Evolutionary conservation across 768 basidiomycete genomes (phyloP), one percentile per base, ranked within the genome.

Genomic region (Boletus rex-veris): DNA sequence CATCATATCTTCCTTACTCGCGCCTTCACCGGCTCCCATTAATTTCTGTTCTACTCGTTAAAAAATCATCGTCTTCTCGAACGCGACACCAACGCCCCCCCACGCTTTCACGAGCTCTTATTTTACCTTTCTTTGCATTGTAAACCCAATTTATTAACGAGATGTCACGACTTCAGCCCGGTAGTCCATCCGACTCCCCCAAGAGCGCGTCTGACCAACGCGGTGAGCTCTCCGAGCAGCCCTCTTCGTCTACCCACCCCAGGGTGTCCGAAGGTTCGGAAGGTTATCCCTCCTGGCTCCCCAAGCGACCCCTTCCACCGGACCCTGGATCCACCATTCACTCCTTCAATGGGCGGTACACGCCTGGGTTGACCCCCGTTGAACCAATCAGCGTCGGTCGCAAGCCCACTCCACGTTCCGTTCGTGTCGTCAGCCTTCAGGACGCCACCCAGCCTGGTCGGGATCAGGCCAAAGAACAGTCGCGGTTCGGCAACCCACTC

Each of bases 271-370:
- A 81, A 61, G 60, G 70, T 48, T 79, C 79, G 16, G 87, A 88
- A 59, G 84, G 84, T 14, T 92, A 92, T 66, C 90, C 90, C 3
- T 85, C 87, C 21, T 92, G 90, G 90, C 83, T 92, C 2, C 90
- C 90, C 16, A 81, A 75, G 54, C 79, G 90, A 14, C 90, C 91
- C 3, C 84, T 83, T 15, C 87, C 82, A 1, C 90, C 90, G 0
- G 82, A 81, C 8, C 90, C 91, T 4, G 80, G 80, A 4, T 87
- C 86, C 10, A 89, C 86, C 2, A 70, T 87, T 51, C 82, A 82
- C 54, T 83, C 81, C 7, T 81, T 80, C 26, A 73, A 78, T 45
- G 76, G 74, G n/a, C 67, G 60, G 59, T 64, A 55, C 57, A 69
- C 73, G 16, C 62, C 70, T 6, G 66, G 67, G 11, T 63, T 70